Base-by-base conservation (phyloP, 73 alveolate species). In the Paramecium sonneborni region DNA sequence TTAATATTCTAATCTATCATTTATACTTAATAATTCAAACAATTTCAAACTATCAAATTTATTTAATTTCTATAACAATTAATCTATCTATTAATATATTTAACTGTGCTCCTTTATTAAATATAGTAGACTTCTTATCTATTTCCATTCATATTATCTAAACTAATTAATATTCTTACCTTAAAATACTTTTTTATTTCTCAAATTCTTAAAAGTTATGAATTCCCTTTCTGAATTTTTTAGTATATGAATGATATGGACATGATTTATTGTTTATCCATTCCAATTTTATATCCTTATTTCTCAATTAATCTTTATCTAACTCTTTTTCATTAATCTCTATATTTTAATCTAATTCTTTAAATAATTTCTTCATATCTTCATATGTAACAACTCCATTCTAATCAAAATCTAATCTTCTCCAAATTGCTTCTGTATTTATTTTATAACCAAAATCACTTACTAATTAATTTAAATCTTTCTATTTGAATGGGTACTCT, bases 101-200 rank as follows among this genome's bases (percentile, higher is more conserved):
- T 38, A 38, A 14, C 76, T 23, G 15, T 79, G 55, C 41, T 79
- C 90, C 41, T 79, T 79, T 0, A 39, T 3, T 28, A 79, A 46
- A 79, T 79, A 38, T 6, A 79, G 20, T 12, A 79, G 35, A 28
- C 26, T 41, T 37, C 32, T 34, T n/a, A 72, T 72, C 18, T 39
- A 41, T 43, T 43, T 44, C 69, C 74, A 79, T 21, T 79, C 46
- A 79, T 79, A n/a, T 20, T 79, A 30, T 23, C 72, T 79, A 79
- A 24, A 3, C 20, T 37, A 6, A 39, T 23, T 39, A 5, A 68
- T 20, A 41, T 43, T 41, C 24, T 41, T 79, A 79, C 69, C 69
- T 79, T 37, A 79, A 79, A 34, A 30, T 34, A 3, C 10, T 23
- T 41, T 44, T 43, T 43, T 38, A 23, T 26, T 79, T 79, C 18